Conservation (phyloP, 2,329 filamentous ascomycete genomes). For the Ophiostoma quercus region DNA sequence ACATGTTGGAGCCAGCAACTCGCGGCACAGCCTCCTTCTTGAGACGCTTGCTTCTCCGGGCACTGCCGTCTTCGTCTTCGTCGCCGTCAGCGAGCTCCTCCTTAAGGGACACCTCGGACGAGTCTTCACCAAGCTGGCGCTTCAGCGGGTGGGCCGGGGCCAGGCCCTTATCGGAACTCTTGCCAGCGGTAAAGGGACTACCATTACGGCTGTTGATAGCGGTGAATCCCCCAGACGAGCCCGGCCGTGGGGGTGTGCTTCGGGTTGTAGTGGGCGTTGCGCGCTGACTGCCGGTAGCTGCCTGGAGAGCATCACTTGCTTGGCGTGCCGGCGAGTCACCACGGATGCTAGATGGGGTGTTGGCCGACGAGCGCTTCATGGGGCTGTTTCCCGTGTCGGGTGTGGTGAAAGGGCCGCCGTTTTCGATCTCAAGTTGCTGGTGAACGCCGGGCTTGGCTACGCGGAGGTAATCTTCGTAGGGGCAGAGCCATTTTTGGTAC, state of each 20-base stretch:
- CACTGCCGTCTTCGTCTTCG: slow-evolving; percentile 61
- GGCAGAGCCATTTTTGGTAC: slow-evolving; percentile 92
- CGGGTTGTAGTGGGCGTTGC: slow-evolving; percentile 40
- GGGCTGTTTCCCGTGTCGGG: slow-evolving; percentile 56
- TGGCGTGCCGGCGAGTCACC: slow-evolving; percentile 63
- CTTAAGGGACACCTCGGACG: slow-evolving; percentile 45
- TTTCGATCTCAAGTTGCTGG: slow-evolving; percentile 86
- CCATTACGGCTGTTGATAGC: slow-evolving; percentile 62
- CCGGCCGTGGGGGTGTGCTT: slow-evolving; percentile 50
- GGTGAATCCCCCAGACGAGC: slow-evolving; percentile 56
- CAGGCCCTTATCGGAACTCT: slow-evolving; percentile 35
- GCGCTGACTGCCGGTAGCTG: slow-evolving; percentile 42
- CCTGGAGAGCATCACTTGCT: slow-evolving; percentile 50
- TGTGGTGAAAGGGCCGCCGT: slow-evolving; percentile 81
- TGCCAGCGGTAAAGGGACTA: slow-evolving; percentile 58
- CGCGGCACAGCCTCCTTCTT: slow-evolving; percentile 79
- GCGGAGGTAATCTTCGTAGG: slow-evolving; percentile 90
- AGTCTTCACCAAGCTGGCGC: slow-evolving; percentile 61
- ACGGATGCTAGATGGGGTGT: slow-evolving; percentile 54
- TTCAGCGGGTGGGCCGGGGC: slow-evolving; percentile 62
- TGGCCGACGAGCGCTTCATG: slow-evolving; percentile 58
- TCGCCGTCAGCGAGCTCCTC: slow-evolving; percentile 44
- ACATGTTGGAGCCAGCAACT: slow-evolving; percentile 95
- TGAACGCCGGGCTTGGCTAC: slow-evolving; percentile 94
- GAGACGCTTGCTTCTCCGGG: slow-evolving; percentile 83